A percentile compares a stretch with the other conserved stretches of the same genome.
Conservation (phyloP, 2,329 filamentous ascomycete genomes). For the Septoria linicola region DNA sequence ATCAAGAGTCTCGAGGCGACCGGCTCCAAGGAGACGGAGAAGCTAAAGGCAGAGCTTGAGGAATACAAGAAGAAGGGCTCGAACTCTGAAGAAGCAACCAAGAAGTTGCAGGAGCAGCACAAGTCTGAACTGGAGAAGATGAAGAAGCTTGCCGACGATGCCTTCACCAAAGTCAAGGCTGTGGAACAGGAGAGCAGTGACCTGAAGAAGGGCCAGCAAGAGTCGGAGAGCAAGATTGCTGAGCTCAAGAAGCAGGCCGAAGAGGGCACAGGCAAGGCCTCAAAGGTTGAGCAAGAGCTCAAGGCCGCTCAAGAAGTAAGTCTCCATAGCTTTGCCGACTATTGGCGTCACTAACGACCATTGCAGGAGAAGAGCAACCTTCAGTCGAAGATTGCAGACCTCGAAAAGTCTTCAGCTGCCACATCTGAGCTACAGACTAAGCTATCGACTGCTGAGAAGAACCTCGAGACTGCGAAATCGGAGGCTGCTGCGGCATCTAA, state of each 20-base stretch:
- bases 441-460: conserved; percentile 11
- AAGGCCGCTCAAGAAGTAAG: conserved; percentile 22
- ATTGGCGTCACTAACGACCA: background rate
- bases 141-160: conserved; percentile 22
- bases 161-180: conserved; percentile 20
- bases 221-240: conserved; percentile 18
- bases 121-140: conserved; percentile 21
- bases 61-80: conserved; percentile 20
- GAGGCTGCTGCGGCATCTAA: conserved; percentile 9
- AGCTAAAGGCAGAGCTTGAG: conserved; percentile 22
- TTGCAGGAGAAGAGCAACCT: conserved; percentile 19
- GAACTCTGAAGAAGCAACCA: conserved; percentile 17
- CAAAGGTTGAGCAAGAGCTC: conserved; percentile 19
- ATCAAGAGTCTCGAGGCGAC: conserved; percentile 16
- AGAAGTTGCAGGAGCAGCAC: conserved; percentile 25
- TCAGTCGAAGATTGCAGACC: conserved; percentile 17
- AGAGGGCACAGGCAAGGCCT: conserved; percentile 15
- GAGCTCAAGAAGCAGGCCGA: conserved; percentile 22
- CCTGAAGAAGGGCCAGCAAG: conserved; percentile 22
- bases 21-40: conserved; percentile 16
- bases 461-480: conserved; percentile 15
- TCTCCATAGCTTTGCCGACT: background rate
- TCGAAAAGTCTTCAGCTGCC: conserved; percentile 13
- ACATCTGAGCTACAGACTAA: conserved; percentile 13
- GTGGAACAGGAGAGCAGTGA: conserved; percentile 21